A percentile compares a stretch with the other conserved stretches of the same genome.
Conservation (phyloP, 169 alveolate species). For the Plasmodium gonderi region DNA sequence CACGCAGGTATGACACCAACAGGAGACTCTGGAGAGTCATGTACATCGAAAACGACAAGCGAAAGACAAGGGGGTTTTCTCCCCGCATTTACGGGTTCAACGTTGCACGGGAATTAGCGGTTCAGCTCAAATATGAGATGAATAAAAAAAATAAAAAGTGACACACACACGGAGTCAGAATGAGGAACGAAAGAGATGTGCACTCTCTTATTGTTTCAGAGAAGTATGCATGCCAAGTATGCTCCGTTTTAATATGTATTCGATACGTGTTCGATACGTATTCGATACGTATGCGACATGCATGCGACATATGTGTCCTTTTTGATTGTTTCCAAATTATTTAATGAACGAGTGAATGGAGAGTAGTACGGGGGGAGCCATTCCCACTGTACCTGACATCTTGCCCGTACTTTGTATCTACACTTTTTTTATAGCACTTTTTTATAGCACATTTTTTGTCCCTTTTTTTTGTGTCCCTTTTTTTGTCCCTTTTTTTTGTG, state of each 20-base stretch:
- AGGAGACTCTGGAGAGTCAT: constrained; percentile 71
- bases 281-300: too few species aligned
- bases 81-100: constrained; percentile 71
- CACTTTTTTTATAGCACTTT: not conserved
- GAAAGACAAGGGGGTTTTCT: constrained; percentile 69
- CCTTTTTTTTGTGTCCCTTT: not conserved
- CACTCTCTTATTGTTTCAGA: too few species aligned
- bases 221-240: too few species aligned
- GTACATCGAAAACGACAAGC: constrained; percentile 70
- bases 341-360: too few species aligned
- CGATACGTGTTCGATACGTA: too few species aligned
- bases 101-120: constrained; percentile 64
- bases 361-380: not conserved
- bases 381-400: not conserved
- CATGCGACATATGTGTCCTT: too few species aligned
- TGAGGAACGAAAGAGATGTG: not conserved
- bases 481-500: not conserved
- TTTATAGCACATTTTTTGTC: not conserved
- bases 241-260: not conserved
- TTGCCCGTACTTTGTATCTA: not conserved
- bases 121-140: constrained; percentile 68
- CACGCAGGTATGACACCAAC: constrained; percentile 53
- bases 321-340: too few species aligned
- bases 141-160: constrained; percentile 56
- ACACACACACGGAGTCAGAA: not conserved